Evolutionary conservation across 1,139 yeast species (phyloP), one percentile per base, ranked within the genome.

Genomic region (Saccharomyces hybrid): DNA sequence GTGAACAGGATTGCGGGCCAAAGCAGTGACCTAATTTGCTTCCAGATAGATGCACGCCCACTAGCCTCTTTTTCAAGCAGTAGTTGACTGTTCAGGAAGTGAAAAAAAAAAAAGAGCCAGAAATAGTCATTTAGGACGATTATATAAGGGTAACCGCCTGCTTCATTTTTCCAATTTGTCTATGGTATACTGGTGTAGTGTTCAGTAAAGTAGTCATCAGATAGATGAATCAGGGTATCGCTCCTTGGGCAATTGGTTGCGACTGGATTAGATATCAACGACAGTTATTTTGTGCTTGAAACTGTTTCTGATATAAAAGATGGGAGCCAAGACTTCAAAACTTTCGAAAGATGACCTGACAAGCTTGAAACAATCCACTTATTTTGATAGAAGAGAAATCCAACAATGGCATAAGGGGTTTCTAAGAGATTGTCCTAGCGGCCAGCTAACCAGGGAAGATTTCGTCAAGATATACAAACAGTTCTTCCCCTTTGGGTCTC

Each of bases 361-460:
- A 55, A 83, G 86, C 57, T 81, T 95, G 61, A 87, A 87, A 70
- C 85, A 83, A 67, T 86, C 90, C 32, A 95, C 99, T 0, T 86
- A 89, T 68, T 95, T 95, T 69, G 97, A 93, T 68, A 83, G 93
- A 56, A 78, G 96, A 61, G 99, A 95, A 69, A 81, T 95, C 52
- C 98, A 93, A 70, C 99, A 91, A 68, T 93, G 99, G 99, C 93
- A 91, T 70, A 91, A 90, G 70, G 98, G 98, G 3, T 93, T 93
- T 65, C 76, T 87, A 50, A 79, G 97, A 66, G 99, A 95, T 67
- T 91, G 97, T 70, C 98, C 98, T 0, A 78, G 83, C 48, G 99
- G 99, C 0, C 93, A 86, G 67, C 76, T 95, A 48, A 83, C 90
- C 8, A 87, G 86, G 66, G 88, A 86, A 53, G 98, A 93, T 68